Base-by-base conservation (phyloP, 129 eudicot species). In the Flaveria trinervia region DNA sequence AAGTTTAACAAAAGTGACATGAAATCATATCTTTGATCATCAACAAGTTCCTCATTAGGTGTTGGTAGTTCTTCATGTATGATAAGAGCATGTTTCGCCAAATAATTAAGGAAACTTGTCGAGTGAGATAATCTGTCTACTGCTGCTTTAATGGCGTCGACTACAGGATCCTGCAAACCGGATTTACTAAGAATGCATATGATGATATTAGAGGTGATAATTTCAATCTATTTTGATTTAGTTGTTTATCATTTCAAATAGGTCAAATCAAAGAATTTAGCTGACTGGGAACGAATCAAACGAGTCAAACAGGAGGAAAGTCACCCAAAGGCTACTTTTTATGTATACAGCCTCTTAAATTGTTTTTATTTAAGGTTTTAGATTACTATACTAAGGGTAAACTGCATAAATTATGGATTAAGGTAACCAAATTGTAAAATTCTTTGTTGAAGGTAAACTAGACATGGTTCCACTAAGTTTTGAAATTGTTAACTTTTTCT, bases 41-140 rank as follows among this genome's bases (percentile, higher is more conserved):
- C 96, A 15, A 57, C 78, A 0, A 36, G 81, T 78, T 89, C 92
- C 49, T 85, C 96, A n/a, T 72, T 57, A 55, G 90, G 84, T 41
- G 81, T 73, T 13, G 96, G 89, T 54, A 88, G 77, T 68, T 93
- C 97, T 52, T 93, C 98, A 43, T 87, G 93, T 88, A 89, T 83
- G 36, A 91, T 93, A 77, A 91, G 90, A 69, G 96, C 98, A 84
- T 93, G 98, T 77, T 91, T 96, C 9, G 86, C 98, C 76, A 89
- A 81, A 77, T 70, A 87, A 49, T 84, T 68, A 3, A 93, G 93
- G 72, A 90, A 93, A 70, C 86, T 84, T 82, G 98, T 87, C n/a
- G 98, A 90, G 81, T 88, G 70, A 25, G 80, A 82, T 78, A 93
- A 79, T 73, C 89, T 82, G 81, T 89, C 93, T 16, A 85, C 80